phyloP scores from a whole-genome alignment of 345 rosid genomes.

The Arabis hirsuta region DNA sequence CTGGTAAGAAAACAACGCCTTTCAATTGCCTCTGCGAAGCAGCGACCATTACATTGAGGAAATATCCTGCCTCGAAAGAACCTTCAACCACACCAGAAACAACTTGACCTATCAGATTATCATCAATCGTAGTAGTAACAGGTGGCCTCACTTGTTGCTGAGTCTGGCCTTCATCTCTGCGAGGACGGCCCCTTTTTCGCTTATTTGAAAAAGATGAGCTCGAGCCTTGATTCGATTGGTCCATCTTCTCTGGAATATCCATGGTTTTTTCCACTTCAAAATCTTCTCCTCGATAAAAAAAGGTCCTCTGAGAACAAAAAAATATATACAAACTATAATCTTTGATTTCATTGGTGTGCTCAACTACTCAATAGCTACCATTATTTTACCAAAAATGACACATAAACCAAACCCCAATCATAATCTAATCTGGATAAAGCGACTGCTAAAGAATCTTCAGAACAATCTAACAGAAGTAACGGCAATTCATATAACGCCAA shows the following conservation, averaged over 20 bases:
- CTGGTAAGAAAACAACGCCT: slow-evolving; percentile 71
- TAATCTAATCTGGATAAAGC: neutral
- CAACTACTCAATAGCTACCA: neutral
- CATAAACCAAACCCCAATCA: slow-evolving; percentile 1
- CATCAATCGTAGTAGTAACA: slow-evolving; percentile 25
- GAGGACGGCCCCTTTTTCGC: slow-evolving; percentile 68
- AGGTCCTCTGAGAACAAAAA: neutral
- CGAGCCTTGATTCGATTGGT: slow-evolving; percentile 43
- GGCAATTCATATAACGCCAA: neutral
- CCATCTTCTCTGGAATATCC: slow-evolving; percentile 42
- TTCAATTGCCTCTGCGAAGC: slow-evolving; percentile 57
- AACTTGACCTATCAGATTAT: slow-evolving; percentile 59
- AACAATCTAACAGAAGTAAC: slow-evolving; percentile 11
- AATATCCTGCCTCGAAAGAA: slow-evolving; percentile 74
- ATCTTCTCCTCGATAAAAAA: slow-evolving; percentile 28
- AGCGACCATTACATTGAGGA: slow-evolving; percentile 62
- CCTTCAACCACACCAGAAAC: slow-evolving; percentile 80
- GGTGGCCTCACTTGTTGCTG: slow-evolving; percentile 38
- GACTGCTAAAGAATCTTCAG: neutral
- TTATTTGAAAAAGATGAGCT: slow-evolving; percentile 46
- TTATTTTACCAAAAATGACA: neutral
- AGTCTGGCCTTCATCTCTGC: slow-evolving; percentile 49
- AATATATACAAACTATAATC: neutral
- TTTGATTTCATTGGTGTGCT: slow-evolving; percentile 3
- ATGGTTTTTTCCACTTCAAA: slow-evolving; percentile 1